These are phyloP conservation scores for Fusarium chlamydosporum DNA, from an alignment of 2,329 filamentous ascomycete species.

Conservation along the genomic window DNA sequence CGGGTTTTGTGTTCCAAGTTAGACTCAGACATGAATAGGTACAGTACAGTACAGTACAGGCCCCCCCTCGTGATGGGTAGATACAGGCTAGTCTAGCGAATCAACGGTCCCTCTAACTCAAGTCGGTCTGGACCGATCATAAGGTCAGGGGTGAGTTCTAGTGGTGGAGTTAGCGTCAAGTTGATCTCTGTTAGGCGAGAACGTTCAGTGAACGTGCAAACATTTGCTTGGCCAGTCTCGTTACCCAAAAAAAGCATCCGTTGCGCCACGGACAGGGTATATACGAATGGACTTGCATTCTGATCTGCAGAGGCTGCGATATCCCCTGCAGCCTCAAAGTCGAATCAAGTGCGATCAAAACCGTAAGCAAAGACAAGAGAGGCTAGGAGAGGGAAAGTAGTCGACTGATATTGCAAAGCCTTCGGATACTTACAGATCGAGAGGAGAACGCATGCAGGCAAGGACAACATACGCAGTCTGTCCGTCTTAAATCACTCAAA, in stretches of 20 bases:
- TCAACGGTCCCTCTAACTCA: slow-evolving; percentile 24
- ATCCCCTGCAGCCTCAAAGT: slow-evolving; percentile 15
- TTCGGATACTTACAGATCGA: background rate
- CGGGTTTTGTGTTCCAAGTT: background rate
- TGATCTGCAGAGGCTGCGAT: slow-evolving; percentile 21
- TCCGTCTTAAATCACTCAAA: slow-evolving; percentile 20
- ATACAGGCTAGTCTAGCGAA: slow-evolving; percentile 18
- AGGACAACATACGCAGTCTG: background rate
- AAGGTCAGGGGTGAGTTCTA: slow-evolving; percentile 10
- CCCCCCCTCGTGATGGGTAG: slow-evolving; percentile 16
- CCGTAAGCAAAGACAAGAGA: slow-evolving; percentile 13
- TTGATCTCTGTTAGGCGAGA: slow-evolving; percentile 16
- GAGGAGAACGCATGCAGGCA: background rate
- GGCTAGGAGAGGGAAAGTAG: background rate
- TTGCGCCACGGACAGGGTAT: slow-evolving; percentile 34
- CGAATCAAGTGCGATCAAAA: background rate
- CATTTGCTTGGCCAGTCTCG: slow-evolving; percentile 25
- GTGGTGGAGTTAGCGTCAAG: slow-evolving; percentile 8
- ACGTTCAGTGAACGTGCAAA: slow-evolving; percentile 24
- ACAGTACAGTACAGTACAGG: background rate
- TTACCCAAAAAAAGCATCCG: slow-evolving; percentile 34
- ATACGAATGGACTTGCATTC: slow-evolving; percentile 37
- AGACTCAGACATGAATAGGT: background rate
- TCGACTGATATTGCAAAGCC: background rate
- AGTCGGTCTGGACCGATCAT: slow-evolving; percentile 24